These are phyloP conservation scores for Lophium mytilinum DNA, from an alignment of 495 filamentous ascomycete species.

Conservation along the genomic window DNA sequence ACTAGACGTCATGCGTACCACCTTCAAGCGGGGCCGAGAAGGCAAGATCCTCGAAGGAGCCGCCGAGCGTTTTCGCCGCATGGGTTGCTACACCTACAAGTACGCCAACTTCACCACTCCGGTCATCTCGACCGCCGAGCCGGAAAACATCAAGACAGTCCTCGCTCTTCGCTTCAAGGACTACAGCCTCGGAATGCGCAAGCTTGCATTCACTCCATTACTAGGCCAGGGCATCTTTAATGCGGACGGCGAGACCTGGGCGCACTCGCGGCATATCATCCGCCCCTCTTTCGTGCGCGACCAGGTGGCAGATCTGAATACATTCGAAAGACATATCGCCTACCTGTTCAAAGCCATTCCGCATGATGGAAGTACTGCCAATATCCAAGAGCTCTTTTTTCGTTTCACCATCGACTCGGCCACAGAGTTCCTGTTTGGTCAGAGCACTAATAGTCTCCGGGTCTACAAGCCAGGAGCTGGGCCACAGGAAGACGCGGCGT, in stretches of 20 bases:
- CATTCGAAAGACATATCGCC: constrained; percentile 54
- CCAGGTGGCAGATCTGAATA: constrained; percentile 51
- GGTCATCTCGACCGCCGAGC: constrained; percentile 47
- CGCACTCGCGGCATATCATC: constrained; percentile 53
- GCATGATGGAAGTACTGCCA: constrained; percentile 42
- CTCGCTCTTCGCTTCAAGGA: constrained; percentile 53
- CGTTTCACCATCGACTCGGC: constrained; percentile 59
- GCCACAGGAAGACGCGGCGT: constrained; percentile 14
- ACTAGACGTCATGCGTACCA: constrained; percentile 23
- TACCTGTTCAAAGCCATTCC: constrained; percentile 42
- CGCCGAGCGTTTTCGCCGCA: constrained; percentile 18
- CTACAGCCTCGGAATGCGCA: constrained; percentile 47
- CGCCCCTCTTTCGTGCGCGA: constrained; percentile 55
- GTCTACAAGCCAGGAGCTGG: constrained; percentile 7
- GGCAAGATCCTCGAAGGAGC: constrained; percentile 11
- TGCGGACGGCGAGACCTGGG: constrained; percentile 57
- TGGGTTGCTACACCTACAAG: constrained; percentile 20
- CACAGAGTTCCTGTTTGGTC: constrained; percentile 67
- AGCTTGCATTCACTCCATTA: constrained; percentile 46
- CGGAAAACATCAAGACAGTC: constrained; percentile 55
- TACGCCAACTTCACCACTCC: constrained; percentile 9
- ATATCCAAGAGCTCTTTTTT: constrained; percentile 61
- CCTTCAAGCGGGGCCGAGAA: constrained; percentile 21
- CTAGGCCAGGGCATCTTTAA: constrained; percentile 67
- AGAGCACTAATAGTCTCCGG: constrained; percentile 39